Evolutionary conservation across 2,329 filamentous ascomycete genomes (phyloP), one percentile per base, ranked within the genome.

Genomic region (Teratosphaeria pseudoeucalypti): DNA sequence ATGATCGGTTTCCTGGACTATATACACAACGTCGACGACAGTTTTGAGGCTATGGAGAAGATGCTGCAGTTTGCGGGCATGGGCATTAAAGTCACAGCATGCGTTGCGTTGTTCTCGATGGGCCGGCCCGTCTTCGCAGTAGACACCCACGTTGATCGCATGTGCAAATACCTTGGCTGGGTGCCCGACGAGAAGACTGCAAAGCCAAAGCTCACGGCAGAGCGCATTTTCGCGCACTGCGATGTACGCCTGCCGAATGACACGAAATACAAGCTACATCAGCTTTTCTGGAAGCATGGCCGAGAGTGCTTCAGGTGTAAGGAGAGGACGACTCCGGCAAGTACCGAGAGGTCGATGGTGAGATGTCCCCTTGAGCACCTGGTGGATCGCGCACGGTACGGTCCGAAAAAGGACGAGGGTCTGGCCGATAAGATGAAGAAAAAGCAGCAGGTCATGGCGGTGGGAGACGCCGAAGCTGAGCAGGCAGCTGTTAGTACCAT

Each of bases 391-490:
- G 43, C 43, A 58, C 74, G 83, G 56, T 79, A 76, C n/a, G 83
- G 81, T 9, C 78, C 75, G 60, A 79, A 79, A 65, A 82, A 82
- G 67, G 77, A 71, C 39, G 74, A 69, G 43, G 62, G 62, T 2
- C 68, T 64, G 14, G 63, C 62, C 29, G 63, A 57, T 52, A 65
- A 65, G 39, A 63, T 64, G 52, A 68, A 66, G 66, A 26, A 81
- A 75, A 26, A 82, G 79, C 4, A 88, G 86, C 71, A 92, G 90
- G 4, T 88, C 92, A 60, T 86, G 85, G n/a, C 86, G 81, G 10
- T 56, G 55, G 9, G n/a, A 7, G 32, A 56, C 7, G 19, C n/a
- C 2, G 39, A 19, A 9, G 55, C 34, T 23, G 55, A 23, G n/a
- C 43, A 49, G 43, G 43, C 43, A 23, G 43, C 43, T 19, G 19